Percentiles rank a stretch among this genome's conserved stretches.
These are phyloP conservation scores for Fusarium coffeatum DNA, from an alignment of 2,329 filamentous ascomycete species.

Conservation along the genomic window DNA sequence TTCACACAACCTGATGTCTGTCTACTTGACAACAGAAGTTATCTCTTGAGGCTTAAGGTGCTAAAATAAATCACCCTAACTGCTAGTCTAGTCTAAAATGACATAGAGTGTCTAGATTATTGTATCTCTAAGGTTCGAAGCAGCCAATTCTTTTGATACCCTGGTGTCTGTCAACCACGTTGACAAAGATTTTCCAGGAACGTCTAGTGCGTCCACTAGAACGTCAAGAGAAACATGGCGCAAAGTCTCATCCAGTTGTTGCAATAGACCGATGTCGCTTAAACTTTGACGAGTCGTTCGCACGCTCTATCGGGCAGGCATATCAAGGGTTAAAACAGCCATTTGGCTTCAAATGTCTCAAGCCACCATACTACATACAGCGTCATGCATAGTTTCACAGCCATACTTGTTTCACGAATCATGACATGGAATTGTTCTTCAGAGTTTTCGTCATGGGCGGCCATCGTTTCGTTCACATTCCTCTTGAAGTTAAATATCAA, in stretches of 20 bases:
- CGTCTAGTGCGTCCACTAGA: constrained; percentile 21
- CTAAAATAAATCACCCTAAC: not conserved
- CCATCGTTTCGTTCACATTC: constrained; percentile 28
- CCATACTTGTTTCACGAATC: constrained; percentile 17
- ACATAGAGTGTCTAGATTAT: not conserved
- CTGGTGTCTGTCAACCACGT: not conserved
- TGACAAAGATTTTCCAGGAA: not conserved
- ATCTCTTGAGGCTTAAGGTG: not conserved
- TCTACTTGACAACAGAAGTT: not conserved
- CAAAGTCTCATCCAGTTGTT: constrained; percentile 4
- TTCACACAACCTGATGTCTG: not conserved
- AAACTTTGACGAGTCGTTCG: constrained; percentile 10
- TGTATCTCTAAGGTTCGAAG: not conserved
- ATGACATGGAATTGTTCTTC: not conserved
- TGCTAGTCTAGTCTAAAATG: not conserved
- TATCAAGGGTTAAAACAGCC: not conserved
- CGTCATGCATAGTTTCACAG: constrained; percentile 1
- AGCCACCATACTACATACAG: constrained; percentile 14
- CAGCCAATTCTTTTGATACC: not conserved
- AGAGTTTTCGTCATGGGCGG: constrained; percentile 4
- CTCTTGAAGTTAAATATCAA: constrained; percentile 22
- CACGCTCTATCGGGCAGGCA: not conserved
- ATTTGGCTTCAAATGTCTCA: constrained; percentile 16
- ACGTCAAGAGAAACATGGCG: constrained; percentile 30
- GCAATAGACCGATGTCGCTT: constrained; percentile 1